Conservation (phyloP, 2,329 filamentous ascomycete genomes). For the Drechslera avenae region DNA sequence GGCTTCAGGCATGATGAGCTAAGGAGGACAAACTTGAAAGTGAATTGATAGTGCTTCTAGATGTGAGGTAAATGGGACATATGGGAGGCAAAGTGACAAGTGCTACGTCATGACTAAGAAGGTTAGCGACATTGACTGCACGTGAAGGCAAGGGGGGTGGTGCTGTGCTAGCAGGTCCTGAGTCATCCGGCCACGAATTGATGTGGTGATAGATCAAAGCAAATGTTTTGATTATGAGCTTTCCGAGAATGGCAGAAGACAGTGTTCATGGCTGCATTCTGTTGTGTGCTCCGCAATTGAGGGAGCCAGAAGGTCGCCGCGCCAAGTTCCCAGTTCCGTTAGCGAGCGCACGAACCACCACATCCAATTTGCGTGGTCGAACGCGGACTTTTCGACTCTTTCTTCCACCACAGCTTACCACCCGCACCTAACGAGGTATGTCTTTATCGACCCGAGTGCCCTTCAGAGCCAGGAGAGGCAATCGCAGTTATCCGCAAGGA, state of each 20-base stretch:
- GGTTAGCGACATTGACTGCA: conserved; percentile 28
- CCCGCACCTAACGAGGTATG: conserved; percentile 47
- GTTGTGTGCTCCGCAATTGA: neutral
- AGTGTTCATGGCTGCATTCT: no score
- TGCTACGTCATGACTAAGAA: conserved; percentile 44
- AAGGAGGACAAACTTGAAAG: neutral
- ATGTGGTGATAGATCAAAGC: no score
- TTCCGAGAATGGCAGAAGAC: no score
- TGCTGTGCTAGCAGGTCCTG: neutral
- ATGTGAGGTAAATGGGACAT: conserved; percentile 5
- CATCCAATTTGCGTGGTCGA: conserved; percentile 24
- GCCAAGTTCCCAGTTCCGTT: conserved; percentile 22
- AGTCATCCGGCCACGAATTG: neutral
- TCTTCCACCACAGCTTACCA: conserved; percentile 27
- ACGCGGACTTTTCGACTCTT: conserved; percentile 34
- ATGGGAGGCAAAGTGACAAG: conserved; percentile 22
- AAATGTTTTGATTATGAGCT: no score
- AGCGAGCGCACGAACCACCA: conserved; percentile 29
- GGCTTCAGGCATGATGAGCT: conserved; percentile 47
- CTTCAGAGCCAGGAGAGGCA: conserved; percentile 58
- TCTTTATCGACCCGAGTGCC: conserved; percentile 48
- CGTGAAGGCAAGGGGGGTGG: conserved; percentile 22
- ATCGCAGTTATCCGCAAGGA: conserved; percentile 43
- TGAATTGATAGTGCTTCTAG: neutral
- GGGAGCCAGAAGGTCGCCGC: conserved; percentile 10